These are phyloP conservation scores for Russula foetens DNA, from an alignment of 768 basidiomycete species.

Conservation along the genomic window DNA sequence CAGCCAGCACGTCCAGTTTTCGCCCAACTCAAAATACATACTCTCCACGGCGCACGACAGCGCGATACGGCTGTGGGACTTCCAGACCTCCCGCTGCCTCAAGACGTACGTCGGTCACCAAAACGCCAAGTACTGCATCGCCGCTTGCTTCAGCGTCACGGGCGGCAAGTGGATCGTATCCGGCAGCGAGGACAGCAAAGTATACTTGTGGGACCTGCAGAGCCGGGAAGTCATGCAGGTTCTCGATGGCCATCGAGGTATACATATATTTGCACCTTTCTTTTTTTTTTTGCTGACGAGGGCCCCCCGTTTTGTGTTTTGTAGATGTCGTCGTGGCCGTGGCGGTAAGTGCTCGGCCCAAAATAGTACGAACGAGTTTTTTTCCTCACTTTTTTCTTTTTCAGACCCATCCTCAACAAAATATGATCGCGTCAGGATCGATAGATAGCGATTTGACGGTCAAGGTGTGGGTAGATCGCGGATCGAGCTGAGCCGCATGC, in stretches of 20 bases:
- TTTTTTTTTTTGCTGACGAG: not conserved
- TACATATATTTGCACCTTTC: not conserved
- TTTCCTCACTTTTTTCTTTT: not conserved
- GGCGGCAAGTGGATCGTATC: slow-evolving; percentile 86
- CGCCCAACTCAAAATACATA: slow-evolving; percentile 92
- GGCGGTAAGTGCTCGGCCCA: slow-evolving; percentile 39
- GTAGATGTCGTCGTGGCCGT: slow-evolving; percentile 74
- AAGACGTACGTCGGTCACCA: slow-evolving; percentile 85
- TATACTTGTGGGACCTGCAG: slow-evolving; percentile 88
- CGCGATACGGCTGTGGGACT: slow-evolving; percentile 92
- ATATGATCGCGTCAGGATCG: slow-evolving; percentile 82
- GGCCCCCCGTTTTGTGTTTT: slow-evolving; percentile 1
- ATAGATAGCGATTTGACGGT: slow-evolving; percentile 79
- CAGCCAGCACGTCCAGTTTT: slow-evolving; percentile 89
- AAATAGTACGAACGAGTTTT: not conserved
- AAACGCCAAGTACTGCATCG: slow-evolving; percentile 79
- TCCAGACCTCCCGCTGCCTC: slow-evolving; percentile 80
- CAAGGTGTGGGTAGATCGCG: slow-evolving; percentile 69
- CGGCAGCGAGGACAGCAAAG: slow-evolving; percentile 85
- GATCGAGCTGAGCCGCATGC: slow-evolving; percentile 3
- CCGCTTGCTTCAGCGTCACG: slow-evolving; percentile 77
- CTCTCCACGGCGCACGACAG: slow-evolving; percentile 91
- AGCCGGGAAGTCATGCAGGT: slow-evolving; percentile 78
- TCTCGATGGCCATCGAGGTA: slow-evolving; percentile 68
- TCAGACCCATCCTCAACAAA: slow-evolving; percentile 78